Base-by-base conservation (phyloP, 192 early-diverging fungal genomes). In the Entrophospora sp. region DNA sequence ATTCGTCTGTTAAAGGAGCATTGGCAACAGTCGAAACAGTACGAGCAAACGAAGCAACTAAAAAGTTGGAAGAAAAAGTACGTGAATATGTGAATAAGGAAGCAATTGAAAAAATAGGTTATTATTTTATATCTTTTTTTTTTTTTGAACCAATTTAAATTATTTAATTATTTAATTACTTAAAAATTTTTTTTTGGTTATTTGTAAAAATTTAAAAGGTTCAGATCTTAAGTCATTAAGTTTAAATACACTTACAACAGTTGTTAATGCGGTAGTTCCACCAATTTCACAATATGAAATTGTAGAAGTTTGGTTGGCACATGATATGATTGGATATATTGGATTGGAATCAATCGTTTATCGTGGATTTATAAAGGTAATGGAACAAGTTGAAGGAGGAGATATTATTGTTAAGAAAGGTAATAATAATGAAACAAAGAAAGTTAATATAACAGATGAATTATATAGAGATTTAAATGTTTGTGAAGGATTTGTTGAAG, bases 311-410 rank as follows among this genome's bases (percentile, higher is more conserved):
- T 84, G 83, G 83, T 43, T 84, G 32, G 69, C 76, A 1, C 79
- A 82, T 52, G 78, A 78, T 42, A 80, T 80, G 77, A 72, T 79
- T 16, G 83, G 80, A 0, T 82, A 82, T 43, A 64, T 76, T 34
- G 83, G 83, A 16, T 16, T 84, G 30, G 83, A 84, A 36, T 65
- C 74, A 4, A 35, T 84, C 4, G 79, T 82, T 5, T 75, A 84
- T 66, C 75, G 73, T 46, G 70, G 80, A 18, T 84, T 81, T 63
- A 71, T 77, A 22, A 74, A 73, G 45, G 73, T 84, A 16, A 80
- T 84, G 78, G 83, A 84, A 38, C 77, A 84, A 45, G 81, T 81
- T 20, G 83, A 81, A 32, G 73, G 78, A 27, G 83, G 83, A 4
- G 80, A 84, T 48, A 76, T 84, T 9, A 48, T 82, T 4, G 80